A percentile compares a stretch with the other conserved stretches of the same genome.
Evolutionary conservation across 176 grass and related monocot genomes (phyloP).

Genomic region (Oryza glaberrima): DNA sequence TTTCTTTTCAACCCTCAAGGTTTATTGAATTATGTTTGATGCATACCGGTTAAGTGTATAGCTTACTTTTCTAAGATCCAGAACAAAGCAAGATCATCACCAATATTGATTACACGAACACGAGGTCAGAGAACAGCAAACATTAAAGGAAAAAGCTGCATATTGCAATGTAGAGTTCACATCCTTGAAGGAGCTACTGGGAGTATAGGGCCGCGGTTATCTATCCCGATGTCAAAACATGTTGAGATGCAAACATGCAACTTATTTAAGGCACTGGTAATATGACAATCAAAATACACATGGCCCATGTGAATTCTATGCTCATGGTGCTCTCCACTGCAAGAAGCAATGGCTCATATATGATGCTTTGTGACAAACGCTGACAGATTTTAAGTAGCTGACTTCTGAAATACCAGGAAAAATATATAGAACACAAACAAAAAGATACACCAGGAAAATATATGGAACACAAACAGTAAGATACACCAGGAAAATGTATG

Average conservation of each 20-base stretch:
- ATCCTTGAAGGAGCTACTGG: no score
- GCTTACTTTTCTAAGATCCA: no score
- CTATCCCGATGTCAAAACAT: background rate
- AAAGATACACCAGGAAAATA: background rate
- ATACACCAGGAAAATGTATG: background rate
- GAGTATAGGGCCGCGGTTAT: no score
- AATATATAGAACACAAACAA: no score
- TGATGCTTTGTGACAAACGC: background rate
- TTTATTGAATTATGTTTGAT: no score
- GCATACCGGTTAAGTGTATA: no score
- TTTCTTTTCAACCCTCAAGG: no score
- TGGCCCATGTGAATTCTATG: background rate
- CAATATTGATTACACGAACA: no score
- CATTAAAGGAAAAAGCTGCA: no score
- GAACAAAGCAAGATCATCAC: no score
- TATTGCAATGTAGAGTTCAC: no score
- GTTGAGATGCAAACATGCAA: background rate
- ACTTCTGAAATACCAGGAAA: slow-evolving; percentile 5
- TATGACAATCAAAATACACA: slow-evolving; percentile 7
- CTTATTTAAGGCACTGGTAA: slow-evolving; percentile 22
- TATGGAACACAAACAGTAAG: background rate
- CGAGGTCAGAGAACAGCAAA: no score
- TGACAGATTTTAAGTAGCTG: background rate
- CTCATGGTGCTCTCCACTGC: background rate
- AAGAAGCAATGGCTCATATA: slow-evolving; percentile 17